Evolutionary conservation across 495 filamentous ascomycete species (phyloP).

Genomic region (Parathielavia hyrcaniae): DNA sequence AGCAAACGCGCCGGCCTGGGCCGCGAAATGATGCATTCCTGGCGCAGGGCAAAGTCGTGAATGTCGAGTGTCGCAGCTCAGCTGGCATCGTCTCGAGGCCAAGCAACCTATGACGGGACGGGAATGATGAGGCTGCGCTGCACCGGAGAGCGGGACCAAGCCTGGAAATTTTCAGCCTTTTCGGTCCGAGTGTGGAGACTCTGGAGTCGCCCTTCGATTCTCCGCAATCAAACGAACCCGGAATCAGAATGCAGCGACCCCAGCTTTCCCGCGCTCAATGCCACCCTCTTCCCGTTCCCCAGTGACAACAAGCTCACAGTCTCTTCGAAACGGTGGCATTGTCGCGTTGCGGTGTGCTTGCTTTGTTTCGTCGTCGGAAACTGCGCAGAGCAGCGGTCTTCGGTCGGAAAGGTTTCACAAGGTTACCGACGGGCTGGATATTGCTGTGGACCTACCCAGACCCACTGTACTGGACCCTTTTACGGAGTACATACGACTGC

Average conservation of each 20-base stretch:
- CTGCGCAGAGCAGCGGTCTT: neutral
- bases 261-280: slow-evolving; percentile 21
- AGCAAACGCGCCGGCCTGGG: neutral
- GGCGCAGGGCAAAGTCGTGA: neutral
- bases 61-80: slow-evolving; percentile 9
- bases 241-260: slow-evolving; percentile 7
- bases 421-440: neutral
- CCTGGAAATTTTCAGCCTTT: slow-evolving; percentile 23
- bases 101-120: neutral
- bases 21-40: slow-evolving; percentile 1
- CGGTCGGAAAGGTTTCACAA: slow-evolving; percentile 6
- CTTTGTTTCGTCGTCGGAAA: neutral
- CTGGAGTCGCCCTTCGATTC: slow-evolving; percentile 5
- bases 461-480: neutral
- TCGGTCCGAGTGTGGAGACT: slow-evolving; percentile 30
- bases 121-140: slow-evolving; percentile 16
- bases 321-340: neutral
- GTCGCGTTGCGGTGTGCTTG: neutral
- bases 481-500: too few relatives aligned
- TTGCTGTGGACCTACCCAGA: neutral
- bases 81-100: neutral
- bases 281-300: slow-evolving; percentile 14
- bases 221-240: slow-evolving; percentile 26
- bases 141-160: neutral
- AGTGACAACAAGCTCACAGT: neutral